These are phyloP conservation scores for Penicillium flavigenum DNA, from an alignment of 495 filamentous ascomycete species.

Conservation along the genomic window DNA sequence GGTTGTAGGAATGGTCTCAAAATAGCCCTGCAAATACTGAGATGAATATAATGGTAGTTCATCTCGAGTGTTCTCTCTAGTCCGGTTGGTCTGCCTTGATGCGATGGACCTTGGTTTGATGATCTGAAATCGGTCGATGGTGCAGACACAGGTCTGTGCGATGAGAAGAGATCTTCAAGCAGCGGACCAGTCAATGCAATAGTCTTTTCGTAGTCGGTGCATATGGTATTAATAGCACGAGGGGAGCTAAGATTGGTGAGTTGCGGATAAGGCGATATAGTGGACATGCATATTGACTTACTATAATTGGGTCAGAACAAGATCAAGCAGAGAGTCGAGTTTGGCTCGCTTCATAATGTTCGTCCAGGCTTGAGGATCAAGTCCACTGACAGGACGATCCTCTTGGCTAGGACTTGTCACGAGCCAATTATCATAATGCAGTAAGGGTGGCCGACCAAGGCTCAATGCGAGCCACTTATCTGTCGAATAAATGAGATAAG, in stretches of 20 bases:
- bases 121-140: neutral
- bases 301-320: conserved; percentile 1
- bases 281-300: neutral
- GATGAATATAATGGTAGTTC: conserved; percentile 5
- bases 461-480: conserved; percentile 11
- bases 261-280: neutral
- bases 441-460: conserved; percentile 9
- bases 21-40: conserved; percentile 1
- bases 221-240: neutral
- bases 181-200: neutral
- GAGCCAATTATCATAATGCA: conserved; percentile 13
- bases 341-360: conserved; percentile 4
- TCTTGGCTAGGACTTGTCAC: conserved; percentile 6
- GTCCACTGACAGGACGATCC: neutral
- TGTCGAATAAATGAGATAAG: conserved; percentile 6
- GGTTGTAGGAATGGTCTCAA: conserved; percentile 5
- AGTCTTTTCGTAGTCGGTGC: neutral
- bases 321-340: conserved; percentile 4
- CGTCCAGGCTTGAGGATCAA: conserved; percentile 1
- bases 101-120: neutral
- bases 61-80: conserved; percentile 1
- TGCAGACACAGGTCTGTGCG: neutral
- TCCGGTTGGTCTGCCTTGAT: neutral
- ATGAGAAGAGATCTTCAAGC: neutral
- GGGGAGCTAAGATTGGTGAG: neutral